A percentile compares a stretch with the other conserved stretches of the same genome.
Evolutionary conservation across 352 stramenopile genomes (phyloP).

Genomic region (Globisporangium radiosum): DNA sequence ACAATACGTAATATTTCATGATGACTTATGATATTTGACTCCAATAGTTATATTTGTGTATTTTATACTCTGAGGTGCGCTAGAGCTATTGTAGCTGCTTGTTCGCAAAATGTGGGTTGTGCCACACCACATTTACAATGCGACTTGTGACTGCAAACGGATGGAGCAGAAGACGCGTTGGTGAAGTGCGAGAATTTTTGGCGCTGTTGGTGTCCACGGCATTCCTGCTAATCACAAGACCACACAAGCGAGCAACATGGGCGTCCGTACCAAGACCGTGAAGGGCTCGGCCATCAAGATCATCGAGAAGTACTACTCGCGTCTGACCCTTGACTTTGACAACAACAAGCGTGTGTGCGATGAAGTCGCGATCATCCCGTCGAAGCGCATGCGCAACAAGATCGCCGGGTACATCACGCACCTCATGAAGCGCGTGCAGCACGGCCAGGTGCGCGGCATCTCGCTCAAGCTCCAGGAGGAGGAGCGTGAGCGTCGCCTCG

Average conservation of each 20-base stretch:
- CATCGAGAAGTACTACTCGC: conserved; percentile 99
- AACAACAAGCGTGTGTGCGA: conserved; percentile 98
- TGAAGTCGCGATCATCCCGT: conserved; percentile 98
- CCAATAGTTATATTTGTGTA: no score
- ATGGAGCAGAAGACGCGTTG: no score
- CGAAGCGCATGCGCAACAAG: conserved; percentile 99
- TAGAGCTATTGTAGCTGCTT: no score
- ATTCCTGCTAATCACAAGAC: conserved; percentile 21
- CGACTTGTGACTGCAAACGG: no score
- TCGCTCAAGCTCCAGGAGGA: conserved; percentile 99
- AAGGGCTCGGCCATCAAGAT: conserved; percentile 99
- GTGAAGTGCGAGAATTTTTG: no score
- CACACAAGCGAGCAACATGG: conserved; percentile 69
- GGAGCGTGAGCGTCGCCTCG: conserved; percentile 98
- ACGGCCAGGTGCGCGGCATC: conserved; percentile 98
- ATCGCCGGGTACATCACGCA: conserved; percentile 99
- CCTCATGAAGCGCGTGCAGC: conserved; percentile 99
- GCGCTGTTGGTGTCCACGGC: background rate
- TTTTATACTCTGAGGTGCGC: no score
- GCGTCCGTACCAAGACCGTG: conserved; percentile 99
- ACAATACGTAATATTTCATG: no score
- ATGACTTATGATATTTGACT: no score
- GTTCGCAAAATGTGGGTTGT: no score
- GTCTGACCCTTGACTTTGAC: conserved; percentile 99
- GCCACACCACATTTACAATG: no score